A percentile compares a stretch with the other conserved stretches of the same genome.
phyloP scores from a whole-genome alignment of 2,329 filamentous ascomycete genomes.

The Coniochaeta sp. region DNA sequence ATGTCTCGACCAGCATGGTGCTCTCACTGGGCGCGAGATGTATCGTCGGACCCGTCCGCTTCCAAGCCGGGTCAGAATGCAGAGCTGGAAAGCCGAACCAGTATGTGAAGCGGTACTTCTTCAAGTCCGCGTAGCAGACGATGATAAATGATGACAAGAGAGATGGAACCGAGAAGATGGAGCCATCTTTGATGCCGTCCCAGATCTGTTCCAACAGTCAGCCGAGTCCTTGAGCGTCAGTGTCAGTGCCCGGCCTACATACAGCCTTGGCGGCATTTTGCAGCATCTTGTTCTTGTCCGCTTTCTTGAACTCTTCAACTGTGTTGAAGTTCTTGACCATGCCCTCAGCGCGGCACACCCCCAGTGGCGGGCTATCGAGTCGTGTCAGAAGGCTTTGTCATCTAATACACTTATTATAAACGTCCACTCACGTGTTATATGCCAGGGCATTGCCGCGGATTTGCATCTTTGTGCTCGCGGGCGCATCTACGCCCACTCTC shows the following conservation, averaged over 20 bases:
- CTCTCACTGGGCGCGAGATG: constrained; percentile 63
- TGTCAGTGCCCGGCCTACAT: constrained; percentile 18
- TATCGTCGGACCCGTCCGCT: constrained; percentile 45
- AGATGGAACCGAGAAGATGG: constrained; percentile 91
- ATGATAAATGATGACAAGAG: constrained; percentile 83
- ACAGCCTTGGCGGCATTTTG: constrained; percentile 74
- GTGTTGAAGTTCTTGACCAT: constrained; percentile 96
- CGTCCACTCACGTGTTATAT: constrained; percentile 60
- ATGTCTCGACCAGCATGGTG: constrained; percentile 68
- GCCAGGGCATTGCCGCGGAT: constrained; percentile 81
- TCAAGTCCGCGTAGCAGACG: constrained; percentile 89
- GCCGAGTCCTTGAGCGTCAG: constrained; percentile 1
- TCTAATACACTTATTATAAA: neutral
- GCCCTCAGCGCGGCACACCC: constrained; percentile 77
- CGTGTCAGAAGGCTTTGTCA: constrained; percentile 22
- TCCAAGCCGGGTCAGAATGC: constrained; percentile 83
- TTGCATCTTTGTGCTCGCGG: constrained; percentile 81
- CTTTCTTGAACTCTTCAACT: constrained; percentile 81
- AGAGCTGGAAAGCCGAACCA: constrained; percentile 95
- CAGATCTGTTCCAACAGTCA: constrained; percentile 61
- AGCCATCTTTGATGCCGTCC: constrained; percentile 95
- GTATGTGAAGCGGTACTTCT: constrained; percentile 97
- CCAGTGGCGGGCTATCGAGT: constrained; percentile 48
- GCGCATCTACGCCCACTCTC: constrained; percentile 60
- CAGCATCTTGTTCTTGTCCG: constrained; percentile 72